phyloP scores from a whole-genome alignment of 768 basidiomycete genomes.

The Pluteus cervinus region DNA sequence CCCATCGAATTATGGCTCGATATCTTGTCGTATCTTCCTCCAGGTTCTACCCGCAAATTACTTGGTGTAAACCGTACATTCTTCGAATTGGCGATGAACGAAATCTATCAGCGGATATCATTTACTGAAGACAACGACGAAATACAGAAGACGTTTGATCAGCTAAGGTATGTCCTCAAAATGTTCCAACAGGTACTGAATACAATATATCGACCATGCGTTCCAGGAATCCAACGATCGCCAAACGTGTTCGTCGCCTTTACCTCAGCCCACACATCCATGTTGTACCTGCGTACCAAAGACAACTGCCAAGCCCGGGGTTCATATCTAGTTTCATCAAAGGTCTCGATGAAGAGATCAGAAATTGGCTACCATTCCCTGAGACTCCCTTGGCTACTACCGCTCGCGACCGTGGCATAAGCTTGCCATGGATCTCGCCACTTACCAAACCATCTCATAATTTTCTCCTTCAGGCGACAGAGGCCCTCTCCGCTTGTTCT shows the following conservation, averaged over 20 bases:
- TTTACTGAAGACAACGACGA: slow-evolving; percentile 17
- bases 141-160: slow-evolving; percentile 15
- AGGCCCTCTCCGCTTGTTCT: too few species aligned
- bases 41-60: slow-evolving; percentile 15
- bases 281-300: too few species aligned
- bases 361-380: too few species aligned
- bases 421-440: too few species aligned
- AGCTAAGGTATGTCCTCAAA: slow-evolving; percentile 14
- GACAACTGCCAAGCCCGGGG: too few species aligned
- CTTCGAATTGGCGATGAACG: slow-evolving; percentile 23
- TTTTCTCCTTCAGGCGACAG: too few species aligned
- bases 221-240: slow-evolving; percentile 13
- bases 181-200: neutral
- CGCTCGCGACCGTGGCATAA: too few species aligned
- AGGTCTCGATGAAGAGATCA: too few species aligned
- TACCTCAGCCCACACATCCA: slow-evolving; percentile 21
- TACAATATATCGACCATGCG: neutral
- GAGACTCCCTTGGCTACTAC: too few species aligned
- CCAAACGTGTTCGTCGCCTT: slow-evolving; percentile 17
- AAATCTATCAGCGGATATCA: slow-evolving; percentile 22
- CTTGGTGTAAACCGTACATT: slow-evolving; percentile 21
- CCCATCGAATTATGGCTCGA: slow-evolving; percentile 21
- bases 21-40: slow-evolving; percentile 19
- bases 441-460: too few species aligned
- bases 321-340: too few species aligned